Evolutionary conservation across 2,329 filamentous ascomycete species (phyloP).

Genomic region (Cadophora sp.): DNA sequence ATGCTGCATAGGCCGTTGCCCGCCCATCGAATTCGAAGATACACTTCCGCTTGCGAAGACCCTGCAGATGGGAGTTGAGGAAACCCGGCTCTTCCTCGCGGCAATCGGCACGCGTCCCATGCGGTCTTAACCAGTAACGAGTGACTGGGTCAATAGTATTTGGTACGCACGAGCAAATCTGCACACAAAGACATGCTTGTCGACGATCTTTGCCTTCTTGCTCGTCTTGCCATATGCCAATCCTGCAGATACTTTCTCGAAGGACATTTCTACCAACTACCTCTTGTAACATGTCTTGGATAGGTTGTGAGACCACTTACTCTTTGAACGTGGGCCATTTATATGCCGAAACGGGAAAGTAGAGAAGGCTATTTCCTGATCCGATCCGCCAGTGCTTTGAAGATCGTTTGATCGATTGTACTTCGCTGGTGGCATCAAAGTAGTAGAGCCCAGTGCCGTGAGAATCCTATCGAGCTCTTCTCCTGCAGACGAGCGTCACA

Average conservation of each 20-base stretch:
- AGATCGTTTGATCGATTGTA: neutral
- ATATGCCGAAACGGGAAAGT: neutral
- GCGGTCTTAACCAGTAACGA: too few species aligned
- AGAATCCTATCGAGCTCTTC: neutral
- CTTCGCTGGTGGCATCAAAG: neutral
- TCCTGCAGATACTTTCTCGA: neutral
- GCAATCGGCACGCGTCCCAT: neutral
- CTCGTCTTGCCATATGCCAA: neutral
- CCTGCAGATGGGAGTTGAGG: constrained; percentile 2
- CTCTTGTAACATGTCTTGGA: neutral
- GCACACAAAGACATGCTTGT: neutral
- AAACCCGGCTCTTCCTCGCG: neutral
- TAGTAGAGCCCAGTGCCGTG: neutral
- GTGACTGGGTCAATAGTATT: too few species aligned
- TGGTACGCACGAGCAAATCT: neutral
- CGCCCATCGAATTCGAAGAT: neutral
- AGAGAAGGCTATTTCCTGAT: neutral
- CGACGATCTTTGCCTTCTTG: neutral
- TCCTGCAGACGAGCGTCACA: neutral
- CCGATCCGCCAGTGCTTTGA: neutral
- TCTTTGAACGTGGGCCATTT: neutral
- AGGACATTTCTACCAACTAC: neutral
- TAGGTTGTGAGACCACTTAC: neutral
- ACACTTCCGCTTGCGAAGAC: neutral
- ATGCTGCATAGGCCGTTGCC: neutral